Conservation (phyloP, 2,329 filamentous ascomycete species). For the Alternaria novae-zelandiae region DNA sequence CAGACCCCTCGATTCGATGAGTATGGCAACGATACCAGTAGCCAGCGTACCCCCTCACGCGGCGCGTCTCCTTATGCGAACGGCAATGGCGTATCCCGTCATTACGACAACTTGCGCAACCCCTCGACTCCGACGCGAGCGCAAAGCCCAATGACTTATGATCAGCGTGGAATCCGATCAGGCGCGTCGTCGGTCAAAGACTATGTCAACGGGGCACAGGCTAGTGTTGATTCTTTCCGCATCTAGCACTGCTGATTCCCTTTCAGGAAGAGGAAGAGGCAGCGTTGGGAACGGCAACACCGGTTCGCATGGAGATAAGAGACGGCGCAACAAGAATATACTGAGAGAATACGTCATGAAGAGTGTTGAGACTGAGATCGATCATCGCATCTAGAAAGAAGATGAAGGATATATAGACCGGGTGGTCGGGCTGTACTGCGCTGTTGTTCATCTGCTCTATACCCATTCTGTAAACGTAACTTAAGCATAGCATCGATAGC, state of each 20-base stretch:
- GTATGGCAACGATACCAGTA: slow-evolving; percentile 12
- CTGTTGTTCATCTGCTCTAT: slow-evolving; percentile 23
- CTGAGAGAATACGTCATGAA: neutral
- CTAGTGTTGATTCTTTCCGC: slow-evolving; percentile 23
- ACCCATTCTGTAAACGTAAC: slow-evolving; percentile 16
- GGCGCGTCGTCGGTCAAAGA: slow-evolving; percentile 15
- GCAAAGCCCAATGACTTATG: slow-evolving; percentile 6
- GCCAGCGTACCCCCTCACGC: neutral
- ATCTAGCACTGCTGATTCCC: slow-evolving; percentile 10
- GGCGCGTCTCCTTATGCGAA: neutral
- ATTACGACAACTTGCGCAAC: slow-evolving; percentile 13
- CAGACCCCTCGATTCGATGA: slow-evolving; percentile 8
- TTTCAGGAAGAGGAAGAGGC: neutral
- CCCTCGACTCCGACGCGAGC: slow-evolving; percentile 11
- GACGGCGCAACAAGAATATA: neutral
- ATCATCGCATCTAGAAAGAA: neutral
- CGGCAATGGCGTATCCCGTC: slow-evolving; percentile 7
- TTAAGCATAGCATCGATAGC: neutral
- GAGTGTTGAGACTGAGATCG: neutral
- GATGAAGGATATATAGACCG: neutral
- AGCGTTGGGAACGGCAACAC: neutral
- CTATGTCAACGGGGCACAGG: slow-evolving; percentile 6
- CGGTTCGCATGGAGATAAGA: neutral
- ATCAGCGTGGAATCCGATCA: slow-evolving; percentile 18
- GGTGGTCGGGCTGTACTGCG: slow-evolving; percentile 5